These are phyloP conservation scores for Colletotrichum zoysiae DNA, from an alignment of 2,329 filamentous ascomycete genomes.

Conservation along the genomic window DNA sequence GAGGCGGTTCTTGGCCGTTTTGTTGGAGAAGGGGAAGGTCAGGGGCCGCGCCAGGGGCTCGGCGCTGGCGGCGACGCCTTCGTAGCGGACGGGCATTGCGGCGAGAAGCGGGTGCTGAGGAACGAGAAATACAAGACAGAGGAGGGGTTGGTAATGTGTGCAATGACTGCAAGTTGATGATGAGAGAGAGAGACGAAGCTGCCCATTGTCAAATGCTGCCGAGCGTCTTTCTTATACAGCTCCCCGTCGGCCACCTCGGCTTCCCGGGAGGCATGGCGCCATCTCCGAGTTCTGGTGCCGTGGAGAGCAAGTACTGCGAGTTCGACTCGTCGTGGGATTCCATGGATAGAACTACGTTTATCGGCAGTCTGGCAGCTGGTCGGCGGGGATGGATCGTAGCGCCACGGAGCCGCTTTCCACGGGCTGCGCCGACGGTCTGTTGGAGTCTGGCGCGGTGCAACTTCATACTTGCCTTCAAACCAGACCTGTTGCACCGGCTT, in stretches of 20 bases:
- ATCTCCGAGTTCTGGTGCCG: background rate
- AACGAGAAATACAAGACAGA: background rate
- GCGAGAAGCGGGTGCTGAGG: no score
- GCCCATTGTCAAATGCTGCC: background rate
- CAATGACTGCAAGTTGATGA: background rate
- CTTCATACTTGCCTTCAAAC: no score
- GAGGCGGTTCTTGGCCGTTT: constrained; percentile 73
- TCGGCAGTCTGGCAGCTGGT: background rate
- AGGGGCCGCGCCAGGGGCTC: constrained; percentile 58
- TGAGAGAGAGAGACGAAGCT: background rate
- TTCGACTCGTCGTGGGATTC: background rate
- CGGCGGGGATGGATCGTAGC: background rate
- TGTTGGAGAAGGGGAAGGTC: constrained; percentile 63
- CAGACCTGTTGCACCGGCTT: no score
- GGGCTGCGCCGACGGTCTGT: background rate
- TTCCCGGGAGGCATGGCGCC: background rate
- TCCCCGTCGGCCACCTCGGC: background rate
- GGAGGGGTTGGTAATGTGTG: no score
- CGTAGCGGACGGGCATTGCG: constrained; percentile 24
- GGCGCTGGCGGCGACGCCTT: constrained; percentile 17
- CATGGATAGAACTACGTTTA: background rate
- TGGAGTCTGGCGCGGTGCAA: background rate
- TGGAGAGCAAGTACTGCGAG: background rate
- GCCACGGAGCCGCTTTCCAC: background rate
- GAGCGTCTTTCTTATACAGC: background rate